These are phyloP conservation scores for Sicyos edulis DNA, from an alignment of 306 rosid species.

Conservation along the genomic window DNA sequence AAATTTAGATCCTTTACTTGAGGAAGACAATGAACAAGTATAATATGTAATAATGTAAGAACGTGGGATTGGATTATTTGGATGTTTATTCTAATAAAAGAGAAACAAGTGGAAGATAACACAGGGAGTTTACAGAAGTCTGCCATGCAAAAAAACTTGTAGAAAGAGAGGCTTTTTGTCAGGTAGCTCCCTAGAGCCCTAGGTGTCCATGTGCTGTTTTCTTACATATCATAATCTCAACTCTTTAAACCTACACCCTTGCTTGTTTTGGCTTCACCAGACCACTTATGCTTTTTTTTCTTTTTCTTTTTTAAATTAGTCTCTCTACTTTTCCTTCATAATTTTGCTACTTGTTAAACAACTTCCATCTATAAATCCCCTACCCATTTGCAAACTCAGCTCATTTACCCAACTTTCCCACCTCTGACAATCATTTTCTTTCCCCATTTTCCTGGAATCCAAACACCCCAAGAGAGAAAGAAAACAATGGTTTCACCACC, in stretches of 20 bases:
- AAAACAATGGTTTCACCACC: slow-evolving; percentile 9
- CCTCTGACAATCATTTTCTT: slow-evolving; percentile 28
- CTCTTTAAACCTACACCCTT: slow-evolving; percentile 20
- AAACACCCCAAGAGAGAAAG: slow-evolving; percentile 10
- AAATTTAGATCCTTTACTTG: not conserved
- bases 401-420: slow-evolving; percentile 14
- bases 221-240: slow-evolving; percentile 55
- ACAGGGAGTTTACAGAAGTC: not conserved
- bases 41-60: not conserved
- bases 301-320: slow-evolving; percentile 71
- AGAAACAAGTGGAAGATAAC: slow-evolving; percentile 16
- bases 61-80: slow-evolving; percentile 8
- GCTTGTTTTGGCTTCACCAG: slow-evolving; percentile 67
- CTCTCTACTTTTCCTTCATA: slow-evolving; percentile 7
- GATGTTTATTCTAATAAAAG: slow-evolving; percentile 8
- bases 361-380: slow-evolving; percentile 9
- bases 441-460: slow-evolving; percentile 19
- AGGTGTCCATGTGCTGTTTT: slow-evolving; percentile 71
- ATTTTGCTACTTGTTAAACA: slow-evolving; percentile 36
- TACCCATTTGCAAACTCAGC: slow-evolving; percentile 41
- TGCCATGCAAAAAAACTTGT: slow-evolving; percentile 31
- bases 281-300: slow-evolving; percentile 55
- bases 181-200: slow-evolving; percentile 31
- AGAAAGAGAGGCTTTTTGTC: slow-evolving; percentile 45
- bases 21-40: slow-evolving; percentile 22